A percentile compares a stretch with the other conserved stretches of the same genome.
Conservation (phyloP, 2,329 filamentous ascomycete species). For the Immersiporthe knoxdaviesiana region DNA sequence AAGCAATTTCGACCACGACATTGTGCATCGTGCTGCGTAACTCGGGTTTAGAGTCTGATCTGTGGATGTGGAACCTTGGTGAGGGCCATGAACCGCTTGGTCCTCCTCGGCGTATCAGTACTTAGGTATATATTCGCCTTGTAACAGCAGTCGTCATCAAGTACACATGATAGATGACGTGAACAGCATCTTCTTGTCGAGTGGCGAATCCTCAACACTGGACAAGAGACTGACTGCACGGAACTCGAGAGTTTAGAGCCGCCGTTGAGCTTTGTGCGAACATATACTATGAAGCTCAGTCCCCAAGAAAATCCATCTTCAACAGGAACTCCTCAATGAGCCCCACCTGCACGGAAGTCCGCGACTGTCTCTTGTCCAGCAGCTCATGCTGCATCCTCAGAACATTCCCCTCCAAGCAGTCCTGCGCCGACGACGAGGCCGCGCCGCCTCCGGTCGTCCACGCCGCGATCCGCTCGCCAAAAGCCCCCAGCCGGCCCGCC, state of each 20-base stretch:
- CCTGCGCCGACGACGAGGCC: no score
- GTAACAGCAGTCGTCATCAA: background rate
- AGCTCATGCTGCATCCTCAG: slow-evolving; percentile 16
- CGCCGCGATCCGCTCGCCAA: slow-evolving; percentile 8
- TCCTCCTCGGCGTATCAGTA: background rate
- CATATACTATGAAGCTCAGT: no score
- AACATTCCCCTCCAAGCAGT: background rate
- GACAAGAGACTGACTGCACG: background rate
- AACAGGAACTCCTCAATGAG: slow-evolving; percentile 18
- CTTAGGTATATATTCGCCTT: no score
- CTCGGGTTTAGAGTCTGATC: background rate
- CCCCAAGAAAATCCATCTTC: slow-evolving; percentile 2
- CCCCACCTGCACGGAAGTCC: background rate
- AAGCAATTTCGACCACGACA: no score
- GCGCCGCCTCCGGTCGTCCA: no score
- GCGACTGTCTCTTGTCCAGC: slow-evolving; percentile 14
- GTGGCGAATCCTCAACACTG: background rate
- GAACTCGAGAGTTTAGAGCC: background rate
- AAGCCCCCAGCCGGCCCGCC: slow-evolving; percentile 12
- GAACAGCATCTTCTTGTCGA: no score
- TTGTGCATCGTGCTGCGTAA: no score
- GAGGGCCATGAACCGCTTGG: background rate
- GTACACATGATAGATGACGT: no score
- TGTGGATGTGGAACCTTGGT: background rate
- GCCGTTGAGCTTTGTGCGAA: background rate